Evolutionary conservation across 139 green algal species (phyloP), one percentile per base, ranked within the genome.

Genomic region (Medakamo hakoo): DNA sequence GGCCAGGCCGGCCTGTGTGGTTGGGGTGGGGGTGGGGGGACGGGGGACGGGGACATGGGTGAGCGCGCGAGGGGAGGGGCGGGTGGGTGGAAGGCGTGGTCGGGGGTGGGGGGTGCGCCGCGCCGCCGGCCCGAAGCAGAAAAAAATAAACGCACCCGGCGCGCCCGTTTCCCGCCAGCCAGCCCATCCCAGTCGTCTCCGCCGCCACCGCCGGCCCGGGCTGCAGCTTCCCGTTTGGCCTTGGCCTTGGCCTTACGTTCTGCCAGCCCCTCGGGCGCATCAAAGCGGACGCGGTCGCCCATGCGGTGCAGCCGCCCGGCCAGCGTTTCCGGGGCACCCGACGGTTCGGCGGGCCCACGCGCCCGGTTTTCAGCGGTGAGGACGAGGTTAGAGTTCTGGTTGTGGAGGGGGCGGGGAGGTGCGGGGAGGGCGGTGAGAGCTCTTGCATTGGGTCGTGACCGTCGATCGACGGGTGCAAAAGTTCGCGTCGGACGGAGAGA

Each of bases 301-400:
- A 99, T 96, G 30, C 75, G 72, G 26, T 80, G 66, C 76, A 92
- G 88, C 20, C 78, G 74, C 0, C 84, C 85, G 72, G 74, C 86
- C 14, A 98, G 82, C 26, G 86, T 82, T 65, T 94, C 88, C 19
- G 91, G 83, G 68, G 92, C 85, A 20, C 93, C 93, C 32, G 82
- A 89, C 4, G 93, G 92, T 73, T 97, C 92, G 25, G 77, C 69
- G 5, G 71, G 77, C 16, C 84, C 85, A 18, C 88, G 76, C 18
- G 78, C 88, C 29, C 87, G 82, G 30, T 78, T 87, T 60, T 96
- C 88, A 1, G 86, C 82, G 0, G 90, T 96, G 19, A 98, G 82
- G 71, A 99, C 92, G 1, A 98, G 76, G 65, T 82, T 91, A 9
- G 92, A 95, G 77, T 98, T 98, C 84, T 95, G 79, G n/a, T n/a